Evolutionary conservation across 148 eudicot species (phyloP).

Genomic region (Linanthus parryae): DNA sequence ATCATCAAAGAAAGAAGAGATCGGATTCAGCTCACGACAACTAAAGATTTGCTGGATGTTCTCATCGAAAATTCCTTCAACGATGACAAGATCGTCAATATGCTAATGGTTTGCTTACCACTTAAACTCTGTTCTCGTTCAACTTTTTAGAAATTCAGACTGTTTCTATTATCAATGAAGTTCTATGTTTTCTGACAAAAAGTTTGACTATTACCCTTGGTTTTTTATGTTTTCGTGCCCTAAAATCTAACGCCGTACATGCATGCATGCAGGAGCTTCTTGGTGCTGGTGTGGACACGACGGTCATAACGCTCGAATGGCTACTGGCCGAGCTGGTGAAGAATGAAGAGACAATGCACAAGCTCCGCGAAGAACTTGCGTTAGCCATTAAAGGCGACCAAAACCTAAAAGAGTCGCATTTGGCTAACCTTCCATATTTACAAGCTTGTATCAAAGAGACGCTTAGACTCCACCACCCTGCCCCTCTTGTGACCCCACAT

Average conservation of each 20-base stretch:
- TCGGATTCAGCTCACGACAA: too few relatives aligned
- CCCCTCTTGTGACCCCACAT: not conserved
- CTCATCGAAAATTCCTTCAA: not conserved
- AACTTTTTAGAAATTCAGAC: too few relatives aligned
- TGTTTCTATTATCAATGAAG: too few relatives aligned
- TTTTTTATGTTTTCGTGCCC: not conserved
- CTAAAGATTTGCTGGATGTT: not conserved
- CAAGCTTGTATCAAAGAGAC: not conserved
- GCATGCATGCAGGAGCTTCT: not conserved
- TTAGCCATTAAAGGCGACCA: not conserved
- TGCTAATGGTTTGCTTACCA: not conserved
- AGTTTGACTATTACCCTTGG: not conserved
- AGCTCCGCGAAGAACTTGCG: not conserved
- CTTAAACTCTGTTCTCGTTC: too few relatives aligned
- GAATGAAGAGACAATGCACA: not conserved
- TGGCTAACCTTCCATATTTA: not conserved
- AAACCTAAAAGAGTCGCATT: not conserved
- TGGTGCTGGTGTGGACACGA: not conserved
- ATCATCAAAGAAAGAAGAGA: slow-evolving; percentile 1
- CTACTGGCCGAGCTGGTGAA: not conserved
- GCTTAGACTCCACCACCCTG: not conserved
- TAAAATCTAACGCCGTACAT: not conserved
- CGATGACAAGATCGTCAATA: not conserved
- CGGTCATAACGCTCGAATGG: not conserved
- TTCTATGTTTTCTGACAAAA: not conserved